Conservation (phyloP, 352 stramenopile species). For the Globisporangium emineosum region DNA sequence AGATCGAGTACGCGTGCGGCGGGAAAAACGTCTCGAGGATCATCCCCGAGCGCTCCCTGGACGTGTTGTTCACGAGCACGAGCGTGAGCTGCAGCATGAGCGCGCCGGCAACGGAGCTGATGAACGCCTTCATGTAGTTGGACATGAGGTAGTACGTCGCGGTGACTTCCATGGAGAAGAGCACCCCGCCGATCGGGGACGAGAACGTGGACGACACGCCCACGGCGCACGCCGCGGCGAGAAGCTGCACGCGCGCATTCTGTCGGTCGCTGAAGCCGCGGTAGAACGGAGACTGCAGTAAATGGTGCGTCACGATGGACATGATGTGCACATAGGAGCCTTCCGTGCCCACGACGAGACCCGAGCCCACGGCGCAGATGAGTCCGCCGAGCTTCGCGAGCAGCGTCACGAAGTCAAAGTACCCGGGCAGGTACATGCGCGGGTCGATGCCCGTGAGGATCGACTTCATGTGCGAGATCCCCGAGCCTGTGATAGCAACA, state of each 20-base stretch:
- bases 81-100: slow-evolving; percentile 76
- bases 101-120: slow-evolving; percentile 72
- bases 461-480: slow-evolving; percentile 87
- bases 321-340: slow-evolving; percentile 98
- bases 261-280: slow-evolving; percentile 64
- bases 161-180: slow-evolving; percentile 95
- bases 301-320: slow-evolving; percentile 89
- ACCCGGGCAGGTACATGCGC: slow-evolving; percentile 76
- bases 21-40: slow-evolving; percentile 54
- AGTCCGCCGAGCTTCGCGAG: slow-evolving; percentile 91
- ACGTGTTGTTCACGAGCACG: slow-evolving; percentile 52
- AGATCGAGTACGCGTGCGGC: slow-evolving; percentile 52
- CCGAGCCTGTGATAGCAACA: slow-evolving; percentile 35
- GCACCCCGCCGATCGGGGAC: slow-evolving; percentile 90
- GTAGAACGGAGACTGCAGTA: slow-evolving; percentile 83
- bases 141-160: slow-evolving; percentile 87
- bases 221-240: slow-evolving; percentile 89
- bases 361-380: slow-evolving; percentile 90
- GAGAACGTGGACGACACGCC: slow-evolving; percentile 93
- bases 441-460: slow-evolving; percentile 85
- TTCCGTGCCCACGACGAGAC: slow-evolving; percentile 96
- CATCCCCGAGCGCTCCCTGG: slow-evolving; percentile 39
- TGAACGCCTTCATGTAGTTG: slow-evolving; percentile 90
- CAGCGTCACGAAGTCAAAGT: slow-evolving; percentile 83
- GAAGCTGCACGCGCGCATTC: slow-evolving; percentile 83